Conservation (phyloP, 768 basidiomycete species). For the Mycena sanguinolenta region DNA sequence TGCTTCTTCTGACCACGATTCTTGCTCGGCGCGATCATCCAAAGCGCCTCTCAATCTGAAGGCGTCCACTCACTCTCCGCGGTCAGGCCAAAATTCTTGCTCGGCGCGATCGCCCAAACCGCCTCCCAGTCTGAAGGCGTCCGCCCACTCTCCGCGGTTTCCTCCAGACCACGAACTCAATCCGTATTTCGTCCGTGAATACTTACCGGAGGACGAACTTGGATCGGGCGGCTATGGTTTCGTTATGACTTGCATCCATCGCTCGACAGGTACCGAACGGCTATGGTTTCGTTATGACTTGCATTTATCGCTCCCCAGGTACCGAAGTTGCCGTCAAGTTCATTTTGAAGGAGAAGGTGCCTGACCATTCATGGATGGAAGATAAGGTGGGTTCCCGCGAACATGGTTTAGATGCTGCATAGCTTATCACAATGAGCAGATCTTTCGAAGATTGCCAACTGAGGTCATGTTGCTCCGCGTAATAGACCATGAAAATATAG, state of each 20-base stretch:
- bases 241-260: slow-evolving; percentile 88
- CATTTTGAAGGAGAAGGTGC: slow-evolving; percentile 82
- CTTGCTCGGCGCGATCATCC: slow-evolving; percentile 3
- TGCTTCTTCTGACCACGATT: slow-evolving; percentile 26
- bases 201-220: slow-evolving; percentile 80
- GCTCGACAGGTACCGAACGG: slow-evolving; percentile 72
- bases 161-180: slow-evolving; percentile 72
- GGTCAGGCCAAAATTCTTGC: slow-evolving; percentile 36
- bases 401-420: not conserved
- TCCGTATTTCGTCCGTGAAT: slow-evolving; percentile 68
- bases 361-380: slow-evolving; percentile 56
- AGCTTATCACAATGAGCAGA: slow-evolving; percentile 59
- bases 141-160: slow-evolving; percentile 65
- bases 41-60: slow-evolving; percentile 32
- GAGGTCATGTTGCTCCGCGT: slow-evolving; percentile 84
- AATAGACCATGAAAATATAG: slow-evolving; percentile 53
- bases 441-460: slow-evolving; percentile 76
- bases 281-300: slow-evolving; percentile 96
- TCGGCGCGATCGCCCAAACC: slow-evolving; percentile 7
- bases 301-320: slow-evolving; percentile 68
- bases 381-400: slow-evolving; percentile 22
- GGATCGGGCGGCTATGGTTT: slow-evolving; percentile 96
- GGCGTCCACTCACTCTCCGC: slow-evolving; percentile 55
- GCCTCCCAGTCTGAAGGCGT: slow-evolving; percentile 40
- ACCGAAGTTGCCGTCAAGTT: slow-evolving; percentile 95